Evolutionary conservation across 257 asterid species (phyloP), one percentile per base, ranked within the genome.

Genomic region (Salvia rosmarinus): DNA sequence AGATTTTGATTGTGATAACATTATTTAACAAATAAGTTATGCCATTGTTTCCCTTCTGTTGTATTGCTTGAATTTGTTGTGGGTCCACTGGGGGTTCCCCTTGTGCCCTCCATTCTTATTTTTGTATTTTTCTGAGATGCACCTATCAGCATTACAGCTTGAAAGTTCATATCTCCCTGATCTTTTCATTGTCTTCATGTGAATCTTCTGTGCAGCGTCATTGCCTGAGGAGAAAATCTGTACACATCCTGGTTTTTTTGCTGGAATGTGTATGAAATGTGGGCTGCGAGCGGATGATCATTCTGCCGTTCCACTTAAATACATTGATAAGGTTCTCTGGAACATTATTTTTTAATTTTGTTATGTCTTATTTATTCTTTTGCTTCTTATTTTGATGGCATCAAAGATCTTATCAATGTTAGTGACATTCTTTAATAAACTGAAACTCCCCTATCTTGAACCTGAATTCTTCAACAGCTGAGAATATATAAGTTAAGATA

Each of bases 231-330:
- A 77, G 75, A 57, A 70, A 61, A 32, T 68, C 17, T 91, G 97
- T 71, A 50, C 79, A 32, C 98, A 94, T 85, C 98, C 98, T 44
- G 98, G 97, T 73, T 70, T 69, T 44, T 81, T 81, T 64, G 94
- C 89, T 42, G 98, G 98, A 78, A 86, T 94, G 92, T 94, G 98
- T 73, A 80, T 94, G 75, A 74, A 59, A 66, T 94, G 98, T 80
- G 98, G 97, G 55, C 74, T 74, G 75, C 82, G 66, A 63, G 74
- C 77, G 81, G 96, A 90, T 66, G 87, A 85, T 64, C 96, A 82
- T 72, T 82, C 95, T 70, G 96, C 96, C 56, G 90, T 93, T 69
- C 83, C 96, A 56, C 80, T 90, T 72, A 86, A 89, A 42, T 93
- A 90, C 89, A 89, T 93, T 49, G 92, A 93, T 72, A 89, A 90